These are phyloP conservation scores for Stromatinia cepivora DNA, from an alignment of 2,329 filamentous ascomycete genomes.

Conservation along the genomic window DNA sequence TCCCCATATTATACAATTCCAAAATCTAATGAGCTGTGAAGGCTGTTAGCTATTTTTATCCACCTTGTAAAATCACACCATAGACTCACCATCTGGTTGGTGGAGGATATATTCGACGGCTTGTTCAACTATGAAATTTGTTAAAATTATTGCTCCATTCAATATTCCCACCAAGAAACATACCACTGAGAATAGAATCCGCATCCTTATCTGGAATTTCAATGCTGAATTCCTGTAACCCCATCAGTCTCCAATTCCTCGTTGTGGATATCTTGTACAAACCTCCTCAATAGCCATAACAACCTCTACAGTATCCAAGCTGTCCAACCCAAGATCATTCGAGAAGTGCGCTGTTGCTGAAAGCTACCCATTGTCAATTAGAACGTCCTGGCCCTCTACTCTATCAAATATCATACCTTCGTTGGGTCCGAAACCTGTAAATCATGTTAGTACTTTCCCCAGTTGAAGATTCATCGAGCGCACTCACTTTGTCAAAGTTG, in stretches of 20 bases:
- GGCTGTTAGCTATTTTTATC: not conserved
- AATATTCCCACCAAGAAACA: slow-evolving; percentile 39
- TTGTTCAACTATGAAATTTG: slow-evolving; percentile 61
- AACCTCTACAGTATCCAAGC: slow-evolving; percentile 97
- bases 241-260: slow-evolving; percentile 32
- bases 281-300: slow-evolving; percentile 99
- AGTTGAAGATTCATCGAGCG: not conserved
- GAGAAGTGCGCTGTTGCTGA: slow-evolving; percentile 83
- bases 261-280: slow-evolving; percentile 25
- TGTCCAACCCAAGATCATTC: slow-evolving; percentile 96
- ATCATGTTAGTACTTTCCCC: slow-evolving; percentile 32
- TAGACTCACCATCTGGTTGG: slow-evolving; percentile 68
- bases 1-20: slow-evolving; percentile 37
- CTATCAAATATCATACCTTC: slow-evolving; percentile 52
- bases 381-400: slow-evolving; percentile 13
- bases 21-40: slow-evolving; percentile 39
- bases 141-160: not conserved
- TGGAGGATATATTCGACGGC: slow-evolving; percentile 73
- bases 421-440: slow-evolving; percentile 64
- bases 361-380: slow-evolving; percentile 59
- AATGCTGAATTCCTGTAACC: slow-evolving; percentile 63
- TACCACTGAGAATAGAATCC: slow-evolving; percentile 75
- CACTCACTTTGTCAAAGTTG: slow-evolving; percentile 91
- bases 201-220: slow-evolving; percentile 81
- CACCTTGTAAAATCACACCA: not conserved